phyloP scores from a whole-genome alignment of 257 asterid genomes.

The Rhazya stricta region DNA sequence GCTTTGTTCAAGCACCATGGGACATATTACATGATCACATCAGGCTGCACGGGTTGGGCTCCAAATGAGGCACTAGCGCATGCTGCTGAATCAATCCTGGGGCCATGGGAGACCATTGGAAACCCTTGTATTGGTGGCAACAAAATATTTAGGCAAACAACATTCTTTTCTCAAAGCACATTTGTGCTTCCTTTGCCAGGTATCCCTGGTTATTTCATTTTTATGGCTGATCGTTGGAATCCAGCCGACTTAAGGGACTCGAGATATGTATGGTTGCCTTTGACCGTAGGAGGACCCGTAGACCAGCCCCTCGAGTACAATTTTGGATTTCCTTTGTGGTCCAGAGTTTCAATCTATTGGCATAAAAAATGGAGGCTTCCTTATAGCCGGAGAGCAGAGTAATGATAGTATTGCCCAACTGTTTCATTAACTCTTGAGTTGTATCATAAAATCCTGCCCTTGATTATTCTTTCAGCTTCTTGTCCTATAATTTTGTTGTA shows the following conservation, averaged over 20 bases:
- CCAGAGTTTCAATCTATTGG: slow-evolving; percentile 88
- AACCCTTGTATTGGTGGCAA: slow-evolving; percentile 97
- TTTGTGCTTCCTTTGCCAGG: slow-evolving; percentile 77
- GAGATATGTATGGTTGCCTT: slow-evolving; percentile 86
- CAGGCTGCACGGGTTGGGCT: slow-evolving; percentile 98
- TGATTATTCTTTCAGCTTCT: slow-evolving; percentile 3
- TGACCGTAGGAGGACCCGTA: slow-evolving; percentile 68
- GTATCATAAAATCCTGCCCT: neutral
- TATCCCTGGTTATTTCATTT: slow-evolving; percentile 51
- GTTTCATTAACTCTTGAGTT: neutral
- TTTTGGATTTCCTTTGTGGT: slow-evolving; percentile 92
- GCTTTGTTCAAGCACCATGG: slow-evolving; percentile 80
- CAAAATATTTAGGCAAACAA: slow-evolving; percentile 46
- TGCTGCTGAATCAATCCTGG: slow-evolving; percentile 90
- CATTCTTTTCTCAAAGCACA: slow-evolving; percentile 84
- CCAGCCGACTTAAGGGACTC: slow-evolving; percentile 90
- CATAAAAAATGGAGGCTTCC: slow-evolving; percentile 96
- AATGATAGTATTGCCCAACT: slow-evolving; percentile 19
- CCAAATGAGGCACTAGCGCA: slow-evolving; percentile 90
- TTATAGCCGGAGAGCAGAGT: slow-evolving; percentile 31
- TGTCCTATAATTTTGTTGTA: slow-evolving; percentile 7
- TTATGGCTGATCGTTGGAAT: slow-evolving; percentile 97
- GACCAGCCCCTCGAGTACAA: slow-evolving; percentile 76
- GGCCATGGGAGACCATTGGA: slow-evolving; percentile 92
- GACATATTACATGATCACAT: slow-evolving; percentile 92